Conservation (phyloP, 345 rosid species). For the Iberis pinnata region DNA sequence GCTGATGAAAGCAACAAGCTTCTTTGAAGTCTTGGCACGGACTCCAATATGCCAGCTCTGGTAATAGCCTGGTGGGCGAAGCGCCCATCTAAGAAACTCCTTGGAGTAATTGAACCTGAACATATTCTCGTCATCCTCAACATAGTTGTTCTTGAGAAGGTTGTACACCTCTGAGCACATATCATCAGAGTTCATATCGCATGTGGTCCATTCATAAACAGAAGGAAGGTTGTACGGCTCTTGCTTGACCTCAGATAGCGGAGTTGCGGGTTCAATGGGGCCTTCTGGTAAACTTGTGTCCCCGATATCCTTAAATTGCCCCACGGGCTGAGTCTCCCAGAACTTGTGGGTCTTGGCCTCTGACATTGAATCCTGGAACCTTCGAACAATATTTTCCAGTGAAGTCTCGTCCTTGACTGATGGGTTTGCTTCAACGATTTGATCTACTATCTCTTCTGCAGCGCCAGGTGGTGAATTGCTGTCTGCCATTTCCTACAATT, state of each 20-base stretch:
- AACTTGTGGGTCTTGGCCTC: conserved; percentile 58
- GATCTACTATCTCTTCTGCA: conserved; percentile 45
- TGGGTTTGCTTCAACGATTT: conserved; percentile 34
- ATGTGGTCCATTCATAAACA: conserved; percentile 76
- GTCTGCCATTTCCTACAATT: conserved; percentile 47
- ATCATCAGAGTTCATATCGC: conserved; percentile 71
- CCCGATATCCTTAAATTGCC: conserved; percentile 72
- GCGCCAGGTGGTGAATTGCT: conserved; percentile 45
- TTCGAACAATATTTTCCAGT: conserved; percentile 50
- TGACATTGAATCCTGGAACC: conserved; percentile 60
- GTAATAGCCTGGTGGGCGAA: conserved; percentile 77
- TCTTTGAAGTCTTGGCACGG: conserved; percentile 71
- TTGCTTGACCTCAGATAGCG: conserved; percentile 70
- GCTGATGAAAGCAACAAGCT: conserved; percentile 83
- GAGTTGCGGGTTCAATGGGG: conserved; percentile 57
- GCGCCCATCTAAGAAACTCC: conserved; percentile 90
- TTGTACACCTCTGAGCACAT: conserved; percentile 67
- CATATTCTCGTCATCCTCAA: conserved; percentile 95
- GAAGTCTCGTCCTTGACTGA: conserved; percentile 42
- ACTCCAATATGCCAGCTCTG: conserved; percentile 89
- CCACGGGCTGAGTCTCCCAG: conserved; percentile 95
- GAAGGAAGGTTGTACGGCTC: conserved; percentile 86
- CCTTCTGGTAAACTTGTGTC: conserved; percentile 73
- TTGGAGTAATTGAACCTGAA: conserved; percentile 90
- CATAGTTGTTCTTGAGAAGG: conserved; percentile 78